phyloP scores from a whole-genome alignment of 805 yeast species.

The Tetrapisispora iriomotensis region DNA sequence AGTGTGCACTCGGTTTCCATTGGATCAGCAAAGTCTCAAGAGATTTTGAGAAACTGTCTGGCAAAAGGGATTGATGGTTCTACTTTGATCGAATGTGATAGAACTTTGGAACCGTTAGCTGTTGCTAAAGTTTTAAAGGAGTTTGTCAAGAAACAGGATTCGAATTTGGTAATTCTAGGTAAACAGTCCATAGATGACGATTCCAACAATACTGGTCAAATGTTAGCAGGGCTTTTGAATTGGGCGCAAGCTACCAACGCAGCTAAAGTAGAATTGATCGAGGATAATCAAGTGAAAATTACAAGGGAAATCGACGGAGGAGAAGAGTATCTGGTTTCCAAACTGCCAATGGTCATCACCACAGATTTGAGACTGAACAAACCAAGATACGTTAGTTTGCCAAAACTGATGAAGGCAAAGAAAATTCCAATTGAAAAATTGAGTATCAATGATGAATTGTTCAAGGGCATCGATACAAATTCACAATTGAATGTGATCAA shows the following conservation, averaged over 20 bases:
- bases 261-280: slow-evolving; percentile 61
- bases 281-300: slow-evolving; percentile 49
- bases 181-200: slow-evolving; percentile 97
- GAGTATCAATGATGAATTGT: slow-evolving; percentile 40
- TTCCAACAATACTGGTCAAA: slow-evolving; percentile 90
- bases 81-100: slow-evolving; percentile 54
- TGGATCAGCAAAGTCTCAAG: slow-evolving; percentile 82
- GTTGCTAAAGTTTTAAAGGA: slow-evolving; percentile 79
- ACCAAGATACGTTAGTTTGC: slow-evolving; percentile 92
- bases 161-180: slow-evolving; percentile 81
- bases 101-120: slow-evolving; percentile 64
- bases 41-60: slow-evolving; percentile 75
- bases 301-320: slow-evolving; percentile 96
- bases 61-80: slow-evolving; percentile 93
- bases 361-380: slow-evolving; percentile 90
- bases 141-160: slow-evolving; percentile 56
- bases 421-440: slow-evolving; percentile 79
- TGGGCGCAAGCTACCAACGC: slow-evolving; percentile 99
- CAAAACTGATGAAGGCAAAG: slow-evolving; percentile 97
- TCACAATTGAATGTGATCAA: slow-evolving; percentile 58
- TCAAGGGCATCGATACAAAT: slow-evolving; percentile 49
- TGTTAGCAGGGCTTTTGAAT: slow-evolving; percentile 82
- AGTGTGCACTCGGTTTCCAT: slow-evolving; percentile 83
- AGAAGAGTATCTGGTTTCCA: slow-evolving; percentile 66
- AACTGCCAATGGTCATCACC: slow-evolving; percentile 77